Base-by-base conservation (phyloP, 2,329 filamentous ascomycete species). In the Exophiala lecanii-corni region DNA sequence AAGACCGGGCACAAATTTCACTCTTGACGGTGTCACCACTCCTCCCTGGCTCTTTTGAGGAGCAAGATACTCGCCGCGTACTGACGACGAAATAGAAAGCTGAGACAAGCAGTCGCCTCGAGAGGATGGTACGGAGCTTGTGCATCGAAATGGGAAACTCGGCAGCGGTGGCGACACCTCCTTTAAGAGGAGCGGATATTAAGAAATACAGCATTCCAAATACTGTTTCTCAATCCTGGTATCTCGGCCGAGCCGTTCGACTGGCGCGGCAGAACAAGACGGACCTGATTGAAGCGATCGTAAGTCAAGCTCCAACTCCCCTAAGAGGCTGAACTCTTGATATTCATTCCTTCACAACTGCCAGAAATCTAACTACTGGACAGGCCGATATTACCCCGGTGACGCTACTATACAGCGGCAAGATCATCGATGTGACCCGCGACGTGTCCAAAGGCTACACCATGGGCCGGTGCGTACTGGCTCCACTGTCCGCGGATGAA, bases 351-450 rank as follows among this genome's bases (percentile, higher is more conserved):
- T n/a, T n/a, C n/a, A n/a, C n/a, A n/a, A n/a, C n/a, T n/a, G n/a
- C n/a, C n/a, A n/a, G n/a, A n/a, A n/a, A n/a, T n/a, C n/a, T n/a
- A n/a, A n/a, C n/a, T n/a, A n/a, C n/a, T n/a, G n/a, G n/a, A n/a
- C 30, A 33, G 30, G 10, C 16, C 13, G 42, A 45, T 9, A 34
- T 36, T 15, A 41, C 38, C 21, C 41, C 45, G 2, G 67, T 62
- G 1, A 58, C 59, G 20, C 60, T 69, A 2, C 54, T 71, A 2
- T 71, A 69, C 55, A 67, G 64, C 26, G 68, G 68, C 18, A 71
- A 71, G 47, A 67, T 71, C 26, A 58, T 70, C 7, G 66, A 67
- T 18, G 68, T 71, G 2, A 63, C 65, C 31, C 59, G 68, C 15
- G 55, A 59, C 37, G 48, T 62, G 23, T 59, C 57, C 44, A 66